Percentiles rank a stretch among this genome's conserved stretches.
Evolutionary conservation across 768 basidiomycete genomes (phyloP).

Genomic region (Tylopilus intermedius): DNA sequence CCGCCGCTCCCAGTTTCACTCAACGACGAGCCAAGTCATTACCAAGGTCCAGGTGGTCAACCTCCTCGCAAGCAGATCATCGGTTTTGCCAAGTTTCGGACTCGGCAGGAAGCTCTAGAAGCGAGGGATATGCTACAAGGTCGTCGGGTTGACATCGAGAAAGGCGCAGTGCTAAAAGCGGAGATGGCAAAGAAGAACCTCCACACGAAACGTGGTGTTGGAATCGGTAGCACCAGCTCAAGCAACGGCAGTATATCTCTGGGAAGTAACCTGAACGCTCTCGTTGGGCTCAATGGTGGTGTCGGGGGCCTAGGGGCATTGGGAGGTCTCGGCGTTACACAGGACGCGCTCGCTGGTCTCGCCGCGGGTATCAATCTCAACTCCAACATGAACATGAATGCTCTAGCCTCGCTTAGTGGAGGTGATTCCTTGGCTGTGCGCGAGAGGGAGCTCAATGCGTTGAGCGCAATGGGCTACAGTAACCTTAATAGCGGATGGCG

Average conservation of each 20-base stretch:
- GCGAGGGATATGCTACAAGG: slow-evolving; percentile 89
- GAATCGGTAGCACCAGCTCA: slow-evolving; percentile 44
- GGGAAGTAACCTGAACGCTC: slow-evolving; percentile 23
- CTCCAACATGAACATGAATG: slow-evolving; percentile 23
- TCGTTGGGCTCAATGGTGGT: slow-evolving; percentile 22
- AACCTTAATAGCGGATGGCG: slow-evolving; percentile 30
- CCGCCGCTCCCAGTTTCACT: slow-evolving; percentile 36
- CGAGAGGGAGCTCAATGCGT: slow-evolving; percentile 44
- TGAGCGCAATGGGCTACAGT: slow-evolving; percentile 46
- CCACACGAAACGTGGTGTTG: slow-evolving; percentile 88
- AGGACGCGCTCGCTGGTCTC: slow-evolving; percentile 26
- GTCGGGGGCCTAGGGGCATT: slow-evolving; percentile 26
- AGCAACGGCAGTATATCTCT: slow-evolving; percentile 27
- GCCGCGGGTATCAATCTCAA: slow-evolving; percentile 30
- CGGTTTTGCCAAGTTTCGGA: slow-evolving; percentile 94
- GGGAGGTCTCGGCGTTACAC: slow-evolving; percentile 24
- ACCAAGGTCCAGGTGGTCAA: slow-evolving; percentile 28
- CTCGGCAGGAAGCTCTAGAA: slow-evolving; percentile 78
- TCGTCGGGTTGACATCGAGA: slow-evolving; percentile 85
- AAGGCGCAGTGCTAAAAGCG: slow-evolving; percentile 89
- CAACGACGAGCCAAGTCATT: slow-evolving; percentile 31
- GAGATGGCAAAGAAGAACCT: slow-evolving; percentile 99
- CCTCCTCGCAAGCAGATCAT: slow-evolving; percentile 93
- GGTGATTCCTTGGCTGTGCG: slow-evolving; percentile 33
- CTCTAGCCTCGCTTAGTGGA: slow-evolving; percentile 22